Conservation (phyloP, 225 moss, liverwort and hornwort genomes). For the Pseudisothecium myosuroides region DNA sequence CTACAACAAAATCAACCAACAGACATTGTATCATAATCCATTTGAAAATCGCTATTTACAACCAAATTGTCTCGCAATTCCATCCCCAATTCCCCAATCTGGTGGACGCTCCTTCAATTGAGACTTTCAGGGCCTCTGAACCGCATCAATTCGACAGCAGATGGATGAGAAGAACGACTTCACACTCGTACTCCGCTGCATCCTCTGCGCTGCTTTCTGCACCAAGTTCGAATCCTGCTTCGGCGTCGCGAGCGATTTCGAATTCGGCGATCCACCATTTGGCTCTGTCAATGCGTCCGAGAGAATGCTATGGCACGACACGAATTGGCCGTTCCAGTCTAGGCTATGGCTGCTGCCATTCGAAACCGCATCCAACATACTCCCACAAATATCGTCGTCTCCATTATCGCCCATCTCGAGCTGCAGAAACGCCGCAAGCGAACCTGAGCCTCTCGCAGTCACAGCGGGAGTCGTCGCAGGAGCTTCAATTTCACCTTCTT, state of each 20-base stretch:
- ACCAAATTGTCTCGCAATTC: neutral
- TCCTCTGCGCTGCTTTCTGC: neutral
- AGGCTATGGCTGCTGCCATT: slow-evolving; percentile 24
- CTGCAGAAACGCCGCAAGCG: slow-evolving; percentile 25
- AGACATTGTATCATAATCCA: neutral
- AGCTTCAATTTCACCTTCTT: neutral
- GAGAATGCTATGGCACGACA: slow-evolving; percentile 33
- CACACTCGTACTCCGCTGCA: slow-evolving; percentile 31
- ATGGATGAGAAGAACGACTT: slow-evolving; percentile 46
- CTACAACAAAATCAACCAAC: neutral
- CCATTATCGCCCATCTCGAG: neutral
- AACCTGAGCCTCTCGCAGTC: neutral
- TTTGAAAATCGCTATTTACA: neutral
- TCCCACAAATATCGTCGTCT: neutral
- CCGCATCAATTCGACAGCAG: slow-evolving; percentile 30
- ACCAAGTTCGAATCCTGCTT: neutral
- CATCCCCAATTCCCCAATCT: neutral
- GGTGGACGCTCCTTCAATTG: neutral
- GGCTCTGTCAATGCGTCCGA: neutral
- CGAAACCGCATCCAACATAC: neutral
- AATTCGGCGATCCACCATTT: neutral
- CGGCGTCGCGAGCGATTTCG: neutral
- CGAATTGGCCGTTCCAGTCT: slow-evolving; percentile 33
- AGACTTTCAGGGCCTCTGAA: neutral
- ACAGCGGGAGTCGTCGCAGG: neutral